Evolutionary conservation across 148 eudicot species (phyloP), one percentile per base, ranked within the genome.

Genomic region (Oxyria digyna): DNA sequence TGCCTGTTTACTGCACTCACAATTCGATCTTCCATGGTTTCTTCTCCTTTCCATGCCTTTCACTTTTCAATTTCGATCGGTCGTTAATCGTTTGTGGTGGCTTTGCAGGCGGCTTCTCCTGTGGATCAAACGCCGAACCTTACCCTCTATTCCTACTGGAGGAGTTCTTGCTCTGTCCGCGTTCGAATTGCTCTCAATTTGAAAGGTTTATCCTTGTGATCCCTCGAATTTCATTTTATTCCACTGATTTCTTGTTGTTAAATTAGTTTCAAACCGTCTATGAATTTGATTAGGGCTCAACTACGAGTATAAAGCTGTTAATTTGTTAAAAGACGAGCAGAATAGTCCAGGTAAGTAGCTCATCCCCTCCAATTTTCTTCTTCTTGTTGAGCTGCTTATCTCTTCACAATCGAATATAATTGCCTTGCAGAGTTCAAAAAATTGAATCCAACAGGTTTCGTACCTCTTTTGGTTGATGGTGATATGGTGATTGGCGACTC

Each of bases 171-270:
- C 72, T 73, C 97, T 69, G 71, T 69, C 67, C 96, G 98, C n/a
- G 96, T 88, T 54, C 98, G 97, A 50, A 86, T 90, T 59, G 98
- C 92, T 71, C 96, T 94, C 74, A 82, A 78, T 67, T 71, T 86
- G 62, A 94, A 94, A 87, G 96, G 98, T 93, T 21, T 21, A 3
- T 32, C 4, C 41, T 33, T 32, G 24, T 38, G 3, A 40, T 27
- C 11, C 64, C 9, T 20, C 10, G 35, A 0, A 71, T 0, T 69
- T 42, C 23, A 3, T 32, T 71, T 65, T 40, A 6, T 29, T 70
- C 55, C 43, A 23, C 10, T 33, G 8, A 18, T 52, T 24, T 45
- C 35, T 0, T 12, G 29, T 2, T 69, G 48, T 4, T 57, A 8
- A 15, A 15, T 54, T 69, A 52, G 32, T 69, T 59, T 59, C 65